Conservation (phyloP, 2,329 filamentous ascomycete genomes). For the Cladosporium sp. region DNA sequence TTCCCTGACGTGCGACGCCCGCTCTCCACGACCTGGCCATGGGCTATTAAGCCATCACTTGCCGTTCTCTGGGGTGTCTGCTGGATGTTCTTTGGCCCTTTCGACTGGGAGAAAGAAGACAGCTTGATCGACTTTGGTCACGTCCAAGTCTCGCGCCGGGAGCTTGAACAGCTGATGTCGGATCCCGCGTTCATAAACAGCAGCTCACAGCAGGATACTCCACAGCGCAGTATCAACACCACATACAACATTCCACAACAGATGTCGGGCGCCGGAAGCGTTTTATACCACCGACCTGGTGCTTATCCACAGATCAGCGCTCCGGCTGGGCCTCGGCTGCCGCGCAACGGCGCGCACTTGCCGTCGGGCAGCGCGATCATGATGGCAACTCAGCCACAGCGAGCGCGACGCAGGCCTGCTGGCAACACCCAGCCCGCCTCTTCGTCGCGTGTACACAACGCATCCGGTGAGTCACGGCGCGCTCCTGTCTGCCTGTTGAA, state of each 20-base stretch:
- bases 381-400: neutral
- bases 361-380: neutral
- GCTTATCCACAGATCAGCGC: constrained; percentile 8
- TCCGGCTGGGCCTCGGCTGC: neutral
- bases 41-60: constrained; percentile 33
- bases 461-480: neutral
- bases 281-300: constrained; percentile 5
- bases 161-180: constrained; percentile 7
- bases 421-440: neutral
- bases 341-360: neutral
- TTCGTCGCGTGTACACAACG: neutral
- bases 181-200: neutral
- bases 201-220: neutral
- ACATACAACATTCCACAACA: neutral
- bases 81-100: constrained; percentile 32
- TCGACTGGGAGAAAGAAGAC: constrained; percentile 14
- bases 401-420: neutral
- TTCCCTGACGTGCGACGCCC: constrained; percentile 30
- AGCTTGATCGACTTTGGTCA: constrained; percentile 15
- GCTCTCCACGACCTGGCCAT: constrained; percentile 36
- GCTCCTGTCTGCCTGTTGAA: neutral
- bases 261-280: constrained; percentile 12
- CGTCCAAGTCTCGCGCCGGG: constrained; percentile 7
- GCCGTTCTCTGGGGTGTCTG: constrained; percentile 36
- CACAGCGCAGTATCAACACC: neutral